phyloP scores from a whole-genome alignment of 768 basidiomycete genomes.

The Boletus subcaerulescens region DNA sequence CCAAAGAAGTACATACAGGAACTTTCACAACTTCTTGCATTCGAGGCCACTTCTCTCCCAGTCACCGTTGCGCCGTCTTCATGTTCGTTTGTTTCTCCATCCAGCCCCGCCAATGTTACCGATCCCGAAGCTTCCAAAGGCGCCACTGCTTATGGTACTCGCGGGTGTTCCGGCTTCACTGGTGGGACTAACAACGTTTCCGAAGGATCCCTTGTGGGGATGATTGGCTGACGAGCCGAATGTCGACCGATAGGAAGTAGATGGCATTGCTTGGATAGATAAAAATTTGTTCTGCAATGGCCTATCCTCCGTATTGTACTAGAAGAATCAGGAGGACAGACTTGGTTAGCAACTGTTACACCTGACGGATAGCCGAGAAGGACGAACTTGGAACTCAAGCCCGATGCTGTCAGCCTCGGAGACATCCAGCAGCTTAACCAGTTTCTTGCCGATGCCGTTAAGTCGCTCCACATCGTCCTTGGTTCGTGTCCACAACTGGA shows the following conservation, averaged over 20 bases:
- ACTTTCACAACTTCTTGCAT: slow-evolving; percentile 5
- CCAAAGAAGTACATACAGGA: slow-evolving; percentile 12
- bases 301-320: slow-evolving; percentile 89
- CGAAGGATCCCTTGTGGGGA: slow-evolving; percentile 20
- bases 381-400: slow-evolving; percentile 82
- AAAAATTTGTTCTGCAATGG: slow-evolving; percentile 81
- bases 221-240: slow-evolving; percentile 44
- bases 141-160: slow-evolving; percentile 35
- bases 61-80: slow-evolving; percentile 2
- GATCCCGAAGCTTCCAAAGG: slow-evolving; percentile 49
- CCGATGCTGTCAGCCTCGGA: slow-evolving; percentile 83
- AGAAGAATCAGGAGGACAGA: neutral
- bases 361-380: neutral
- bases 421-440: slow-evolving; percentile 80
- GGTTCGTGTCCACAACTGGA: slow-evolving; percentile 86
- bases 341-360: neutral
- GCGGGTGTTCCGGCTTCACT: slow-evolving; percentile 21
- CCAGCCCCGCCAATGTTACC: slow-evolving; percentile 37
- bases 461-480: slow-evolving; percentile 85
- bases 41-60: neutral
- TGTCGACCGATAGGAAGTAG: slow-evolving; percentile 62
- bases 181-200: slow-evolving; percentile 19
- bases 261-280: slow-evolving; percentile 68
- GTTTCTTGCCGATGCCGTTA: slow-evolving; percentile 79
- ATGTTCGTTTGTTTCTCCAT: slow-evolving; percentile 27